These are phyloP conservation scores for Penicillium riverlandense DNA, from an alignment of 495 filamentous ascomycete species.

Conservation along the genomic window DNA sequence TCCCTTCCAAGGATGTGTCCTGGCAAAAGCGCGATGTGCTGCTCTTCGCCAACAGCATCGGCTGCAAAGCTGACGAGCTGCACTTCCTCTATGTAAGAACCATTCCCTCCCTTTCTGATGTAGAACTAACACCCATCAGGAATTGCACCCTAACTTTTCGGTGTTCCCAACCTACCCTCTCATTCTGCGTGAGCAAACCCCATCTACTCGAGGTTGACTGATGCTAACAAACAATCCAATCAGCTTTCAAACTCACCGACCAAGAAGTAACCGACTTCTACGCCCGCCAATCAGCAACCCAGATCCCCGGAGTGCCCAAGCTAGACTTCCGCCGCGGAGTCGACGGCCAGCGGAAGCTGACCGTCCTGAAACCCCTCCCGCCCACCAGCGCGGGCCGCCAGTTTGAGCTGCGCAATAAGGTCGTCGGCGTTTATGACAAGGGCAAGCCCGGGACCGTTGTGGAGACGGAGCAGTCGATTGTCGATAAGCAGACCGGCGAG, in stretches of 20 bases:
- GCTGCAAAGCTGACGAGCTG: conserved; percentile 74
- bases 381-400: conserved; percentile 59
- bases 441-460: conserved; percentile 76
- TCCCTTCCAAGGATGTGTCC: conserved; percentile 60
- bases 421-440: conserved; percentile 88
- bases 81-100: conserved; percentile 76
- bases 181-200: conserved; percentile 56
- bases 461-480: conserved; percentile 70
- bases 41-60: conserved; percentile 83
- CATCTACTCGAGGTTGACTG: neutral
- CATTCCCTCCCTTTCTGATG: neutral
- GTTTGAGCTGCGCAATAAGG: conserved; percentile 73
- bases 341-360: conserved; percentile 78
- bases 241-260: conserved; percentile 73
- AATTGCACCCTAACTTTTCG: conserved; percentile 73
- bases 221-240: conserved; percentile 1
- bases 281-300: conserved; percentile 44
- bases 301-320: conserved; percentile 70
- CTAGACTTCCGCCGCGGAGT: conserved; percentile 70
- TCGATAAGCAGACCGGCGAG: conserved; percentile 62
- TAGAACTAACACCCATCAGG: conserved; percentile 35
- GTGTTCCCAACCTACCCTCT: conserved; percentile 85
- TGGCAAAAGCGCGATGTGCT: conserved; percentile 84
- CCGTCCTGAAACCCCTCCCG: conserved; percentile 72
- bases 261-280: conserved; percentile 86